phyloP scores from a whole-genome alignment of 2,329 filamentous ascomycete species.

The Pseudocercospora crystallina region DNA sequence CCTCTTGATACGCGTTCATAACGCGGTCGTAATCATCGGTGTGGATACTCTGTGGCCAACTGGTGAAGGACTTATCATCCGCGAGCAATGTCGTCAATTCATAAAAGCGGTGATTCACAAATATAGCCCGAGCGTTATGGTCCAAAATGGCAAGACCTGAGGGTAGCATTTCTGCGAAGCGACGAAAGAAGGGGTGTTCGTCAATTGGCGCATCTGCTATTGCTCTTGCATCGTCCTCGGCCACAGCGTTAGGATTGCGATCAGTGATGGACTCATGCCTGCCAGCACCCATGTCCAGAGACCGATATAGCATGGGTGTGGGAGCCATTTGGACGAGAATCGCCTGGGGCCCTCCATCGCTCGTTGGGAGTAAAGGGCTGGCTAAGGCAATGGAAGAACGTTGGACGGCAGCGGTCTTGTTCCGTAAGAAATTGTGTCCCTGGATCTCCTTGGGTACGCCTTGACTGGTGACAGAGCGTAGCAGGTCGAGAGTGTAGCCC shows the following conservation, averaged over 20 bases:
- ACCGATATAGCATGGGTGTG: slow-evolving; percentile 15
- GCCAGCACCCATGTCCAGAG: slow-evolving; percentile 8
- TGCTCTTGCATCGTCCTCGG: background rate
- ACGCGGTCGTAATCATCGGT: slow-evolving; percentile 46
- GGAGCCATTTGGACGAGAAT: slow-evolving; percentile 28
- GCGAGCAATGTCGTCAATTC: slow-evolving; percentile 45
- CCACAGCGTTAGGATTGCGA: background rate
- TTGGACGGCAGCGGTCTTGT: slow-evolving; percentile 1
- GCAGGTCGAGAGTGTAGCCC: slow-evolving; percentile 35
- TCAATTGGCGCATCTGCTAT: slow-evolving; percentile 29
- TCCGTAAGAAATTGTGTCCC: slow-evolving; percentile 19
- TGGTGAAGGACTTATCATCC: slow-evolving; percentile 41
- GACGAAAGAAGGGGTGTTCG: slow-evolving; percentile 44
- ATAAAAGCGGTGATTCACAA: slow-evolving; percentile 49
- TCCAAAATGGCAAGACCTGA: slow-evolving; percentile 49
- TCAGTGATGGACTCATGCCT: slow-evolving; percentile 3
- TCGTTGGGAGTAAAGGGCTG: slow-evolving; percentile 24
- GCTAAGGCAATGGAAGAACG: slow-evolving; percentile 23
- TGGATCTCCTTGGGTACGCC: slow-evolving; percentile 23
- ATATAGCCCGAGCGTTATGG: slow-evolving; percentile 45
- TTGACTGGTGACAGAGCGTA: slow-evolving; percentile 35
- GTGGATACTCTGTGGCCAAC: slow-evolving; percentile 49
- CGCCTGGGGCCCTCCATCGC: slow-evolving; percentile 8
- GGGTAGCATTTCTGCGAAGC: slow-evolving; percentile 48
- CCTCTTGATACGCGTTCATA: slow-evolving; percentile 45